A percentile compares a stretch with the other conserved stretches of the same genome.
These are phyloP conservation scores for Hyphochytrium catenoides DNA, from an alignment of 352 stramenopile genomes.

Conservation along the genomic window DNA sequence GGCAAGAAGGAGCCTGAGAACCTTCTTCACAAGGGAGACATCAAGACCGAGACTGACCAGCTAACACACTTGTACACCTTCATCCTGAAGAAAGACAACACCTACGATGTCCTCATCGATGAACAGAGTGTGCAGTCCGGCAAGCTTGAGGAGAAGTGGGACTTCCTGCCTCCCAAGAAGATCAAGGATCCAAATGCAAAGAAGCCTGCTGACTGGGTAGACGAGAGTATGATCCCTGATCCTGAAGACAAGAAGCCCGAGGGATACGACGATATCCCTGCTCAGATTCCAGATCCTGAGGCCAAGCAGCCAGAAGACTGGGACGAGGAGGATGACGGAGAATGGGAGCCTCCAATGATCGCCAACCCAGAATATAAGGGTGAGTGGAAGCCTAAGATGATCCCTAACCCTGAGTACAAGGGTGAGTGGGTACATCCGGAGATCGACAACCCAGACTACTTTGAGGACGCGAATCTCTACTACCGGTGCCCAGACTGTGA, in stretches of 20 bases:
- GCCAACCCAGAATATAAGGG: slow-evolving; percentile 96
- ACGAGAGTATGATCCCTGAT: slow-evolving; percentile 77
- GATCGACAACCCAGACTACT: slow-evolving; percentile 92
- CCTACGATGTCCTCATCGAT: slow-evolving; percentile 89
- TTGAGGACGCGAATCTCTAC: slow-evolving; percentile 79
- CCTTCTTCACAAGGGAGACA: slow-evolving; percentile 66
- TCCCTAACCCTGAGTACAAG: slow-evolving; percentile 98
- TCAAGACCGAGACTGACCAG: slow-evolving; percentile 40
- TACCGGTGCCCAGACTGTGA: slow-evolving; percentile 83
- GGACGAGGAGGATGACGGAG: slow-evolving; percentile 96
- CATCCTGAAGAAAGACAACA: slow-evolving; percentile 88
- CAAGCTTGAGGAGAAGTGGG: slow-evolving; percentile 77
- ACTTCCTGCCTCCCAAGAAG: slow-evolving; percentile 81
- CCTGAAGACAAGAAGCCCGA: slow-evolving; percentile 86
- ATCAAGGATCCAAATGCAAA: slow-evolving; percentile 87
- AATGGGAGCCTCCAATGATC: slow-evolving; percentile 87
- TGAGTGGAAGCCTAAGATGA: slow-evolving; percentile 91
- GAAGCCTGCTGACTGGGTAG: slow-evolving; percentile 97
- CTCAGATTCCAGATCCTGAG: slow-evolving; percentile 88
- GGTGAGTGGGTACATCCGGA: slow-evolving; percentile 86
- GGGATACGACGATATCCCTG: slow-evolving; percentile 83
- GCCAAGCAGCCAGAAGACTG: slow-evolving; percentile 92
- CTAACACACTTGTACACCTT: slow-evolving; percentile 95
- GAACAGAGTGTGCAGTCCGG: slow-evolving; percentile 76
- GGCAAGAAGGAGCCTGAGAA: slow-evolving; percentile 66